These are phyloP conservation scores for Plasmodium falciparum DNA, from an alignment of 169 alveolate species.

Conservation along the genomic window DNA sequence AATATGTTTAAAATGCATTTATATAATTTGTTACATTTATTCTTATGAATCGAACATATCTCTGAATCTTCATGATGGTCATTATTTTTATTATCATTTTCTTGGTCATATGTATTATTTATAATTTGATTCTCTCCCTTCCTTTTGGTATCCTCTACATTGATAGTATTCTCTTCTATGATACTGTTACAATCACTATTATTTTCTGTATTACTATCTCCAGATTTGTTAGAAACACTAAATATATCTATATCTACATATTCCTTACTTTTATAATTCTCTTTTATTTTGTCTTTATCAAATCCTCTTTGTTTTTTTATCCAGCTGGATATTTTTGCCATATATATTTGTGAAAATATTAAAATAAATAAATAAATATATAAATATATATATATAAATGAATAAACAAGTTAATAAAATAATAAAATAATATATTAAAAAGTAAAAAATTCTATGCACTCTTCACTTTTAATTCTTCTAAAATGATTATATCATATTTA, in stretches of 20 bases:
- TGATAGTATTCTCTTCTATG: neutral
- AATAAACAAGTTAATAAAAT: no score
- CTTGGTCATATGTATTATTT: neutral
- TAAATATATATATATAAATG: no score
- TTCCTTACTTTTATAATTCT: neutral
- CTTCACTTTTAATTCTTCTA: no score
- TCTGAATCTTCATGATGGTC: neutral
- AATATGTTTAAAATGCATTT: no score
- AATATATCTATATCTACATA: conserved; percentile 22
- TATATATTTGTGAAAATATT: neutral
- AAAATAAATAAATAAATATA: no score
- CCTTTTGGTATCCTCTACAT: neutral
- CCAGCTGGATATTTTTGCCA: conserved; percentile 32
- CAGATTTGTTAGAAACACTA: conserved; percentile 17
- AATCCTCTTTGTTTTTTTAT: conserved; percentile 35
- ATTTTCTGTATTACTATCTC: conserved; percentile 4
- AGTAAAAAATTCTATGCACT: no score
- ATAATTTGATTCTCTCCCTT: neutral
- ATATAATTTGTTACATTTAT: no score
- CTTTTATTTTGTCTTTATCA: conserved; percentile 47
- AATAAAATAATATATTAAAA: no score
- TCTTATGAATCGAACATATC: no score
- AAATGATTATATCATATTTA: no score
- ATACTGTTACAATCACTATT: conserved; percentile 3
- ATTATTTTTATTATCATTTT: neutral